These are phyloP conservation scores for Melastoma malabathricum DNA, from an alignment of 345 rosid species.

Conservation along the genomic window DNA sequence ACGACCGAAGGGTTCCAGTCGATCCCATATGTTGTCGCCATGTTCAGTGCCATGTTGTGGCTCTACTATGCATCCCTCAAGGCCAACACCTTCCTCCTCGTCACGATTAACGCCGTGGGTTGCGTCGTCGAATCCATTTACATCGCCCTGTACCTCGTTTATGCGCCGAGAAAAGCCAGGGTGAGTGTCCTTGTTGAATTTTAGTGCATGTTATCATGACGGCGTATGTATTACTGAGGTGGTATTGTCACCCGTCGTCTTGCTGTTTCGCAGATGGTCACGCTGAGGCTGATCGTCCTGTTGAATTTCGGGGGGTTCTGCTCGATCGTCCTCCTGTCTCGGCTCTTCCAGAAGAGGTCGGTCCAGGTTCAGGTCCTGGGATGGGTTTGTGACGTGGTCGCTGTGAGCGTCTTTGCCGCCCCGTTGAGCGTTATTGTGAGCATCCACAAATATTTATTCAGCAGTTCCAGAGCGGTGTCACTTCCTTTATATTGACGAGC, in stretches of 20 bases:
- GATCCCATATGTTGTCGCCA: constrained; percentile 43
- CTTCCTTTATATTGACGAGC: neutral
- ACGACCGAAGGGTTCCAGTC: constrained; percentile 57
- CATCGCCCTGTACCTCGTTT: constrained; percentile 43
- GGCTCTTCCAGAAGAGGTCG: constrained; percentile 14
- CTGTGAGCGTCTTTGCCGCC: constrained; percentile 68
- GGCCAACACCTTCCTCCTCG: constrained; percentile 41
- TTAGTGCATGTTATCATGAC: neutral
- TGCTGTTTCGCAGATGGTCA: constrained; percentile 30
- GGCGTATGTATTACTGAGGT: neutral
- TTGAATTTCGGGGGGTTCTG: constrained; percentile 53
- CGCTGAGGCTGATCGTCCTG: constrained; percentile 29
- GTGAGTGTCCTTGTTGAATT: constrained; percentile 13
- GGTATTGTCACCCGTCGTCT: neutral
- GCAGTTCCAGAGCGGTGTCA: neutral
- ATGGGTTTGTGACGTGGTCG: constrained; percentile 68
- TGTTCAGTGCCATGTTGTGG: constrained; percentile 48
- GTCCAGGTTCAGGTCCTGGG: constrained; percentile 38
- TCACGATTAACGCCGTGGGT: constrained; percentile 82
- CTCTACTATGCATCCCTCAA: constrained; percentile 48
- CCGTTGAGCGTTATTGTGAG: constrained; percentile 66
- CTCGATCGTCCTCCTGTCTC: constrained; percentile 25
- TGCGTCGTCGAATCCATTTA: constrained; percentile 56
- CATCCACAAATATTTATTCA: neutral
- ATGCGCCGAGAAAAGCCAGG: constrained; percentile 37